Conservation (phyloP, 208 protist species). For the Tritrichomonas musculus region DNA sequence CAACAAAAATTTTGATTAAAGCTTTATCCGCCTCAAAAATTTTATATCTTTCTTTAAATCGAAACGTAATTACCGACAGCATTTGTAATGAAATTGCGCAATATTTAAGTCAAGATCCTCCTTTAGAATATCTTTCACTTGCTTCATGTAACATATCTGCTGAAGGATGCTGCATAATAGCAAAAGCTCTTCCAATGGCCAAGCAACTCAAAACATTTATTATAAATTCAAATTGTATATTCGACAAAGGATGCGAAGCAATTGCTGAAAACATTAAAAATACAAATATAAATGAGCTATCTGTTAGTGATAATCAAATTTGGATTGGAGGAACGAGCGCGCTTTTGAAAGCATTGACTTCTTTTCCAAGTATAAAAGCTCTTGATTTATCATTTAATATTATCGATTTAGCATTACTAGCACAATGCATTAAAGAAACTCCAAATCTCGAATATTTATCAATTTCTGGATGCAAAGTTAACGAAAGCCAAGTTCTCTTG, state of each 20-base stretch:
- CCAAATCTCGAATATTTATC: not conserved
- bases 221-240: not conserved
- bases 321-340: not conserved
- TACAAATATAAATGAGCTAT: not conserved
- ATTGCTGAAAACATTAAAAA: not conserved
- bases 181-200: not conserved
- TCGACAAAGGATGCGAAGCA: not conserved
- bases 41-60: not conserved
- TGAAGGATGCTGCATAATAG: not conserved
- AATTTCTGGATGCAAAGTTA: conserved; percentile 11
- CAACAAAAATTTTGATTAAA: not conserved
- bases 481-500: not conserved
- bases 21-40: not conserved
- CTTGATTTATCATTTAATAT: conserved; percentile 26
- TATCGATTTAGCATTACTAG: not conserved
- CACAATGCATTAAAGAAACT: not conserved
- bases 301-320: not conserved
- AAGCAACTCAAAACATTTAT: not conserved
- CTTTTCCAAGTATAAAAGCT: not conserved
- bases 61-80: not conserved
- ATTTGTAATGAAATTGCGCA: not conserved
- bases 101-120: not conserved
- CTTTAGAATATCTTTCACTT: not conserved
- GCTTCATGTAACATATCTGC: not conserved
- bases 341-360: not conserved